Evolutionary conservation across 345 rosid genomes (phyloP).

Genomic region (Jatropha curcas): DNA sequence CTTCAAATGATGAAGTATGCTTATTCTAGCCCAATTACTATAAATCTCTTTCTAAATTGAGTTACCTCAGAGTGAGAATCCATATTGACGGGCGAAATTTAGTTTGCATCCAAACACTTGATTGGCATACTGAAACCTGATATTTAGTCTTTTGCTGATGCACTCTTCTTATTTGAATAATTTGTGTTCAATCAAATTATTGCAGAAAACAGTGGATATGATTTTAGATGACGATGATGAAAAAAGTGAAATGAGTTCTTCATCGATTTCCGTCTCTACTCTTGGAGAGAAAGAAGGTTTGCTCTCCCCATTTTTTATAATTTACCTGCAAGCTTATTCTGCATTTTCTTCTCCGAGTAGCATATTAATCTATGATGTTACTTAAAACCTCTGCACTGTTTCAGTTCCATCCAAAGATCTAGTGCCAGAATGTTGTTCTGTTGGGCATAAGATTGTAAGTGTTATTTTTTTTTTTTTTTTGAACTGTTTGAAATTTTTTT

Average conservation of each 20-base stretch:
- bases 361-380: slow-evolving; percentile 18
- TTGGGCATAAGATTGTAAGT: slow-evolving; percentile 45
- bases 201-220: slow-evolving; percentile 32
- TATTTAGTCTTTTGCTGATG: background rate
- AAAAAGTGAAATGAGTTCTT: slow-evolving; percentile 15
- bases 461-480: background rate
- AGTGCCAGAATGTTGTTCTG: slow-evolving; percentile 25
- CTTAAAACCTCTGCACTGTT: slow-evolving; percentile 17
- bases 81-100: background rate
- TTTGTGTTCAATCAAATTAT: slow-evolving; percentile 25
- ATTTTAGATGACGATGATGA: slow-evolving; percentile 34
- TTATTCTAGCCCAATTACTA: background rate
- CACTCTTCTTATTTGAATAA: background rate
- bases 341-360: slow-evolving; percentile 1
- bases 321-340: background rate
- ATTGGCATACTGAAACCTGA: background rate
- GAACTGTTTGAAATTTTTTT: background rate
- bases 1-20: slow-evolving; percentile 27
- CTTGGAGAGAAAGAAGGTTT: slow-evolving; percentile 24
- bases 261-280: slow-evolving; percentile 21
- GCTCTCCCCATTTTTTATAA: no score
- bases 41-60: background rate
- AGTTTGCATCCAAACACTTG: slow-evolving; percentile 3
- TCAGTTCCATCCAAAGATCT: slow-evolving; percentile 27
- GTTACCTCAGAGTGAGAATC: background rate